These are phyloP conservation scores for Globisporangium nodosum DNA, from an alignment of 352 stramenopile species.

Conservation along the genomic window DNA sequence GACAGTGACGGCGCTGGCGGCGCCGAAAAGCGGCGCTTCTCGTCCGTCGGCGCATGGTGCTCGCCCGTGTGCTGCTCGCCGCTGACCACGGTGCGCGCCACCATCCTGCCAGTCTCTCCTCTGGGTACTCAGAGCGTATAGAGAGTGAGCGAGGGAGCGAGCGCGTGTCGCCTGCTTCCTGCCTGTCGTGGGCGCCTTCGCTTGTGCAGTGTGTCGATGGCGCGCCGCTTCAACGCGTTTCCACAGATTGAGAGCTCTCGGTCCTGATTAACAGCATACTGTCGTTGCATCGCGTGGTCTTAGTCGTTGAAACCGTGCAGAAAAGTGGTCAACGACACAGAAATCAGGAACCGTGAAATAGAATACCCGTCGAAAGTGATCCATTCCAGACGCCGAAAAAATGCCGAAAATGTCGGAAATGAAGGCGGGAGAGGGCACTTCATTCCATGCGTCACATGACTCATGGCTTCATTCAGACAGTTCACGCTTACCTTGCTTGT, in stretches of 20 bases:
- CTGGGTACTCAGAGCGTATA: background rate
- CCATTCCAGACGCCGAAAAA: background rate
- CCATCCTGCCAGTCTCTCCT: background rate
- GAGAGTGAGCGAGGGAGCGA: background rate
- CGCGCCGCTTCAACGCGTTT: background rate
- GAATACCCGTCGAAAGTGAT: background rate
- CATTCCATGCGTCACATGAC: background rate
- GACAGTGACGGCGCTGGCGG: background rate
- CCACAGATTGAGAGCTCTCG: background rate
- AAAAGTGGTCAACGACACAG: background rate
- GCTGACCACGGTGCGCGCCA: background rate
- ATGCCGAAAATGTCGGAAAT: too few species aligned
- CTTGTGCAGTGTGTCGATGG: background rate
- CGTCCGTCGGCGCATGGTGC: background rate
- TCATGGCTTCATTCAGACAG: background rate
- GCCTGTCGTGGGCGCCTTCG: background rate
- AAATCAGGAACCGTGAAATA: background rate
- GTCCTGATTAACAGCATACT: background rate
- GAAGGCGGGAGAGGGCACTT: background rate
- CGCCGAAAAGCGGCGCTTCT: background rate
- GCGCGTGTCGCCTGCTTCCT: background rate
- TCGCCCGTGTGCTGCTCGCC: constrained; percentile 8
- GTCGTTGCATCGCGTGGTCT: background rate
- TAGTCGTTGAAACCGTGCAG: background rate
- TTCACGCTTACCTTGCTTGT: background rate